Conservation (phyloP, 2,329 filamentous ascomycete species). For the Cladosporium velox region DNA sequence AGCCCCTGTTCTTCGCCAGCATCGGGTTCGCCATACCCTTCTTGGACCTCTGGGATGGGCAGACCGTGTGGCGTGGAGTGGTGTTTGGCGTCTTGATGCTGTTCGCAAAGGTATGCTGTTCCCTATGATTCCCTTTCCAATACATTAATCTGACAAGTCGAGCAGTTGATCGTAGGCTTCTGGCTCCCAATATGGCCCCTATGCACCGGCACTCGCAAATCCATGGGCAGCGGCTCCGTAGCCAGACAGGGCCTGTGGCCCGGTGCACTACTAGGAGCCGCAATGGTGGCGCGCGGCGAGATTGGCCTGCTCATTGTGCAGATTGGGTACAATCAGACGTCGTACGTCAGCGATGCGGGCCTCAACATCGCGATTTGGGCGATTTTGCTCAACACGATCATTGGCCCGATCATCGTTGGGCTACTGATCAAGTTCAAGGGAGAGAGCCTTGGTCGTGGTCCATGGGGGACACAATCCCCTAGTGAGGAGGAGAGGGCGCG, state of each 20-base stretch:
- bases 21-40: slow-evolving; percentile 38
- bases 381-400: slow-evolving; percentile 32
- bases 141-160: not conserved
- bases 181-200: not conserved
- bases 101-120: slow-evolving; percentile 22
- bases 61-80: slow-evolving; percentile 35
- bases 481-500: too few relatives aligned
- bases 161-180: not conserved
- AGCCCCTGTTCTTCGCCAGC: slow-evolving; percentile 36
- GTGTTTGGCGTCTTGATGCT: slow-evolving; percentile 36
- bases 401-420: slow-evolving; percentile 32
- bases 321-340: slow-evolving; percentile 35
- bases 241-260: slow-evolving; percentile 7
- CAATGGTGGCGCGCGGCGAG: slow-evolving; percentile 36
- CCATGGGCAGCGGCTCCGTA: not conserved
- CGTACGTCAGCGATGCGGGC: slow-evolving; percentile 31
- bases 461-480: too few relatives aligned
- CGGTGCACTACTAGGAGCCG: slow-evolving; percentile 30
- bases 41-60: slow-evolving; percentile 34
- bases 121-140: not conserved
- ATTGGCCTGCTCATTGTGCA: slow-evolving; percentile 36
- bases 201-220: not conserved
- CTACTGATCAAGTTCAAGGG: slow-evolving; percentile 31
- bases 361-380: slow-evolving; percentile 26
- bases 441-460: too few relatives aligned